Percentiles rank a stretch among this genome's conserved stretches.
Conservation (phyloP, 2,329 filamentous ascomycete genomes). For the Beauveria sp. region DNA sequence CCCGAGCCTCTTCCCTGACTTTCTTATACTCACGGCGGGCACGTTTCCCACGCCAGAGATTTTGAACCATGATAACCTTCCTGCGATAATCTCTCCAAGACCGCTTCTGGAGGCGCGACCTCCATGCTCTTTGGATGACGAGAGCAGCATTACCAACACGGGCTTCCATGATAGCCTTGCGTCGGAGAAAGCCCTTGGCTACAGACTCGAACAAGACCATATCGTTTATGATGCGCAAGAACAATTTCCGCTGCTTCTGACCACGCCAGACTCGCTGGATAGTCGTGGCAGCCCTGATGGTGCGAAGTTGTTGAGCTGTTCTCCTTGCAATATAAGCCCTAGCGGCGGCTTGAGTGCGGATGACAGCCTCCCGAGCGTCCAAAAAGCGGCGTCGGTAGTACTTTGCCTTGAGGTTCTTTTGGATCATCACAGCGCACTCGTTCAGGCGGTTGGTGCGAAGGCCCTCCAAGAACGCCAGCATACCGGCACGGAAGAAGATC, state of each 20-base stretch:
- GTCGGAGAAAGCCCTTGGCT: slow-evolving; percentile 84
- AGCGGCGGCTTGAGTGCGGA: slow-evolving; percentile 69
- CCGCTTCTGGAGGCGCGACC: slow-evolving; percentile 68
- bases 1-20: slow-evolving; percentile 88
- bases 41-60: slow-evolving; percentile 77
- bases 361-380: slow-evolving; percentile 73
- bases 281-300: slow-evolving; percentile 78
- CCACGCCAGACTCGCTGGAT: slow-evolving; percentile 96
- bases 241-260: slow-evolving; percentile 78
- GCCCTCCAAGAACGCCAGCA: slow-evolving; percentile 97
- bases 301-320: slow-evolving; percentile 71
- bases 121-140: slow-evolving; percentile 86
- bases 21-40: slow-evolving; percentile 84
- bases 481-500: slow-evolving; percentile 98
- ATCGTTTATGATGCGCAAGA: slow-evolving; percentile 70
- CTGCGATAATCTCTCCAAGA: slow-evolving; percentile 83
- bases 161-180: slow-evolving; percentile 89
- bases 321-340: slow-evolving; percentile 73
- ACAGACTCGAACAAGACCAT: slow-evolving; percentile 82
- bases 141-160: slow-evolving; percentile 85
- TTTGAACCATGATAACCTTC: slow-evolving; percentile 86
- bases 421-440: slow-evolving; percentile 92
- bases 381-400: slow-evolving; percentile 92
- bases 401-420: slow-evolving; percentile 94
- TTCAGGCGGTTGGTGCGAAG: slow-evolving; percentile 84